phyloP scores from a whole-genome alignment of 2,329 filamentous ascomycete genomes.

The Fusarium torreyae region DNA sequence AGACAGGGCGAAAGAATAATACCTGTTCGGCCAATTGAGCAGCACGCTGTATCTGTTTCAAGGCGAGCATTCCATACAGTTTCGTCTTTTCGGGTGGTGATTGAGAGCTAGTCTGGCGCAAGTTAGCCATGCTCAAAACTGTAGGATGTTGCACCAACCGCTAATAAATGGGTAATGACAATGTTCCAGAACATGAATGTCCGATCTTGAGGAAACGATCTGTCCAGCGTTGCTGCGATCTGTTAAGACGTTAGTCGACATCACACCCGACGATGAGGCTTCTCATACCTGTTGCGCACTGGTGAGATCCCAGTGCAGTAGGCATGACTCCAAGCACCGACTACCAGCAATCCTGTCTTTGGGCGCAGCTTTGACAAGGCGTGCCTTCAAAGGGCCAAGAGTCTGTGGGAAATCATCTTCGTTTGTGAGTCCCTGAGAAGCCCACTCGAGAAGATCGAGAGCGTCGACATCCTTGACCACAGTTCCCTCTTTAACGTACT shows the following conservation, averaged over 20 bases:
- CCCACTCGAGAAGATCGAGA: conserved; percentile 70
- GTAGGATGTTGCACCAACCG: conserved; percentile 57
- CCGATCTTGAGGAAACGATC: conserved; percentile 64
- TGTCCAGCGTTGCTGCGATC: conserved; percentile 70
- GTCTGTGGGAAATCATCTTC: conserved; percentile 62
- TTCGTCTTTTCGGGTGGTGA: conserved; percentile 65
- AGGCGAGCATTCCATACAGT: conserved; percentile 66
- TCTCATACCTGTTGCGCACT: conserved; percentile 69
- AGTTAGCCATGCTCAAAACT: conserved; percentile 17
- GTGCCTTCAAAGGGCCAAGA: conserved; percentile 65
- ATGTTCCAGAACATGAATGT: conserved; percentile 70
- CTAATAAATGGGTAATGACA: conserved; percentile 66
- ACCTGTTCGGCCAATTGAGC: conserved; percentile 63
- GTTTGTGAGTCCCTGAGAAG: conserved; percentile 57
- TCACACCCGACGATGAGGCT: no score
- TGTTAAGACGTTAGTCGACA: conserved; percentile 17
- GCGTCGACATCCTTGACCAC: conserved; percentile 65
- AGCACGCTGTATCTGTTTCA: conserved; percentile 67
- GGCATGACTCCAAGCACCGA: conserved; percentile 66
- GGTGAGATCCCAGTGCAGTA: conserved; percentile 69
- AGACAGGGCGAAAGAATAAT: conserved; percentile 40
- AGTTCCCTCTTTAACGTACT: conserved; percentile 63
- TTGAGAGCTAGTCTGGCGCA: conserved; percentile 61
- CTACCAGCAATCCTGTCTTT: conserved; percentile 60
- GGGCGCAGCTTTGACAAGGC: conserved; percentile 68